Evolutionary conservation across 1,284 basidiomycete species (phyloP), one percentile per base, ranked within the genome.

Genomic region (Taiwanofungus camphoratus): DNA sequence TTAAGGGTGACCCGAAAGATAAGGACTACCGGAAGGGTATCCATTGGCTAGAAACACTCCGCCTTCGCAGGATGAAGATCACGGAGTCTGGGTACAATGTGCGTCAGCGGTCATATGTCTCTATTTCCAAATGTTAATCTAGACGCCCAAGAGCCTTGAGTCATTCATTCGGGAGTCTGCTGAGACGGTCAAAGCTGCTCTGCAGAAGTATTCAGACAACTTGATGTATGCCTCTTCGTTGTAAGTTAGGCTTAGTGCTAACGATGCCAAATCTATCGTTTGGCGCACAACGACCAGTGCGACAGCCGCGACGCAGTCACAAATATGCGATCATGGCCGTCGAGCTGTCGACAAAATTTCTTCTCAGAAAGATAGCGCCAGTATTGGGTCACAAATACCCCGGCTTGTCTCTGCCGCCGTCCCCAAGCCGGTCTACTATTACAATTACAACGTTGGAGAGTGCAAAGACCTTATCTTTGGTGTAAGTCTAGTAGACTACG

Each of bases 401-500:
- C 77, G 76, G 39, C 74, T 77, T 22, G 61, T 88, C 32, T 70
- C 76, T 3, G 72, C 73, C 16, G 69, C 78, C 12, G 79, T 77
- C 40, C 87, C 85, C 8, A 77, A 79, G 44, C 78, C 76, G 18
- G 71, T 79, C 20, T 66, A 80, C 53, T 91, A 92, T 61, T 76
- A 87, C 53, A 87, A 92, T 61, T 87, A 82, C 45, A 75, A 77
- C 53, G 87, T 96, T 31, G 96, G 95, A 18, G 82, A 86, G 59
- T 98, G 92, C 57, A 77, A 76, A 41, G 87, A 91, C 58, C 70
- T 99, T 26, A 87, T 98, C 36, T 98, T 98, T 60, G 95, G 95
- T 19, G 85, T 97, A 50, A 84, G 81, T 50, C 67, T 99, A 42
- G 82, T 86, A 41, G 94, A 98, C 62, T 98, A 99, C 60, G 90